Base-by-base conservation (phyloP, 306 rosid genomes). In the Ormosia semicastrata region DNA sequence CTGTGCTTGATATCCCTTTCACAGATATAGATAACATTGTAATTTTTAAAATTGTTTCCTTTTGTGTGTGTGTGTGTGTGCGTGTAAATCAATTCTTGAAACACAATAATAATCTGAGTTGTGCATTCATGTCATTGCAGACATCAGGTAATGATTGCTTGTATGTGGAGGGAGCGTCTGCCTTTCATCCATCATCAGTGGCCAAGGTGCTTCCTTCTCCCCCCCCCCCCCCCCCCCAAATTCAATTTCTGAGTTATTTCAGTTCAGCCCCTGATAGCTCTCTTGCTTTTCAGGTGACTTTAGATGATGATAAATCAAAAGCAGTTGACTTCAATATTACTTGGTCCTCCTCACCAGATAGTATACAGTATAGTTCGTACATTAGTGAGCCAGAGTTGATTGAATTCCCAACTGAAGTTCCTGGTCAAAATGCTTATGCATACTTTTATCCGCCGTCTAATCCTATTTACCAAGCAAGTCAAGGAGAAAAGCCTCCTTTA, bases 321-420 rank as follows among this genome's bases (percentile, higher is more conserved):
- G 90, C 78, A 77, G 91, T 84, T 62, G 90, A 84, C 44, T 93
- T 92, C 88, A 81, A 79, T 47, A 86, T 93, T 75, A 73, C 88
- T 40, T 95, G 99, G 99, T 90, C 97, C 58, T 92, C 99, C 57
- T 91, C 98, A 1, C 94, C 97, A 0, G 99, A 95, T 84, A 85
- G 89, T 88, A 81, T 84, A 36, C 89, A 91, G 58, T 93, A 82
- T 82, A 77, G 86, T 83, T 79, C 91, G 2, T 95, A 90, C 86
- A 82, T 88, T 82, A 95, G 97, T 81, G 57, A 88, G 77, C 98
- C 99, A 5, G 97, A 93, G 84, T 77, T 95, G 14, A 88, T 93
- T 73, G 98, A 93, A 84, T 95, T 95, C 86, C 98, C 97, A 83
- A 93, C 99, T 50, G 96, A 88, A 85, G 92, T 95, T 83, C 90